phyloP scores from a whole-genome alignment of 306 rosid genomes.

The Amphicarpaea edgeworthii region DNA sequence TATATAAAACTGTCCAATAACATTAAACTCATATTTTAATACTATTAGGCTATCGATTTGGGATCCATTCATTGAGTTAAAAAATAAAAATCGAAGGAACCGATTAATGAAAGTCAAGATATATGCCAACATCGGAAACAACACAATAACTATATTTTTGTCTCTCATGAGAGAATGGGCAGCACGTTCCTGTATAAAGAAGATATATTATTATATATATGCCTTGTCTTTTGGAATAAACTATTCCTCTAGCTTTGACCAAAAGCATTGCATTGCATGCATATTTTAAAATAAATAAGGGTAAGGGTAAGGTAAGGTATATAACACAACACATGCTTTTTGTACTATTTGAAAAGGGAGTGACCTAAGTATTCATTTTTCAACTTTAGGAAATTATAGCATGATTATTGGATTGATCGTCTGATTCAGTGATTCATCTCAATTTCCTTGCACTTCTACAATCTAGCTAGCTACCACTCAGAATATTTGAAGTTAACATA shows the following conservation, averaged over 20 bases:
- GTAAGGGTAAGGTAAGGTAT: background rate
- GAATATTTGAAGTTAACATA: background rate
- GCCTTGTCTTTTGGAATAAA: background rate
- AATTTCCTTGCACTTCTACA: background rate
- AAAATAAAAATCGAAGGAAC: no score
- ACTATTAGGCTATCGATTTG: no score
- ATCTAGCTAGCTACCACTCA: background rate
- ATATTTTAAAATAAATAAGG: background rate
- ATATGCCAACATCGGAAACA: no score
- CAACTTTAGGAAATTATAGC: background rate
- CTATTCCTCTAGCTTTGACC: background rate
- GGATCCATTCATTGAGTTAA: no score
- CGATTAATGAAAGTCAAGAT: no score
- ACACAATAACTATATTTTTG: no score
- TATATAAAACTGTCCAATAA: no score
- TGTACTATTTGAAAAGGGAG: background rate
- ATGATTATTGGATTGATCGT: background rate
- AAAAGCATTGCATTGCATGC: background rate
- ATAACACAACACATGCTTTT: background rate
- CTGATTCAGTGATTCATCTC: background rate
- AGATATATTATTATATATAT: no score
- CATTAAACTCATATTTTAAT: no score
- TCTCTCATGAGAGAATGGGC: no score
- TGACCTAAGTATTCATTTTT: background rate
- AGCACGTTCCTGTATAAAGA: no score